A percentile compares a stretch with the other conserved stretches of the same genome.
phyloP scores from a whole-genome alignment of 345 rosid species.

The Physaria fendleri region DNA sequence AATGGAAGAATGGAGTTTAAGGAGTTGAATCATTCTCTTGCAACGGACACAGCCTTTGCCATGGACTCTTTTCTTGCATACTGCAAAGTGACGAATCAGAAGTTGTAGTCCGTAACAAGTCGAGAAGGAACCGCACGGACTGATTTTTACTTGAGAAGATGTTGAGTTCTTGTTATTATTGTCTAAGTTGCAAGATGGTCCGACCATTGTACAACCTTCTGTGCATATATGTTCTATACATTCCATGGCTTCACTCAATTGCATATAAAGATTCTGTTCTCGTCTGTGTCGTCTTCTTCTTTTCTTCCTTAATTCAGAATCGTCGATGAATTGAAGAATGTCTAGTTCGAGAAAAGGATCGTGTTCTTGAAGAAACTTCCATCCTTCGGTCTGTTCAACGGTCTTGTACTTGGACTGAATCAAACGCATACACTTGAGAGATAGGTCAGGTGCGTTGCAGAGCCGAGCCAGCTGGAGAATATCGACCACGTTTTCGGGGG shows the following conservation, averaged over 20 bases:
- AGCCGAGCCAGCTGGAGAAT: constrained; percentile 74
- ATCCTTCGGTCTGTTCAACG: constrained; percentile 70
- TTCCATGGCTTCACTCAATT: constrained; percentile 77
- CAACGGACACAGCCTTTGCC: constrained; percentile 66
- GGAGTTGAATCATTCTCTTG: constrained; percentile 87
- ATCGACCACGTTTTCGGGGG: constrained; percentile 65
- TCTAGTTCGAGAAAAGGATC: constrained; percentile 84
- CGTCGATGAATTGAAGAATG: constrained; percentile 72
- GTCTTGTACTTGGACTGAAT: constrained; percentile 42
- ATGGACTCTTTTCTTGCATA: constrained; percentile 47
- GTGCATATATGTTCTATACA: constrained; percentile 86
- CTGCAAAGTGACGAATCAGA: constrained; percentile 65
- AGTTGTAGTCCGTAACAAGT: constrained; percentile 75
- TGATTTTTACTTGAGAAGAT: constrained; percentile 10
- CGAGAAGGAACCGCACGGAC: constrained; percentile 48
- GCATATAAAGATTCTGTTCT: constrained; percentile 59
- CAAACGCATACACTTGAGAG: constrained; percentile 61
- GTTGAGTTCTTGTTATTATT: constrained; percentile 16
- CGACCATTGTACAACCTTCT: constrained; percentile 73
- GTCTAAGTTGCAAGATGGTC: constrained; percentile 40
- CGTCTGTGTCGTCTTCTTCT: constrained; percentile 42
- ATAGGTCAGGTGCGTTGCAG: constrained; percentile 80
- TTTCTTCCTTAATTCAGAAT: constrained; percentile 66
- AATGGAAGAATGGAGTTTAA: constrained; percentile 69
- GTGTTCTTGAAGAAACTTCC: constrained; percentile 69